Conservation (phyloP, 495 filamentous ascomycete species). For the Penicilliopsis zonata region DNA sequence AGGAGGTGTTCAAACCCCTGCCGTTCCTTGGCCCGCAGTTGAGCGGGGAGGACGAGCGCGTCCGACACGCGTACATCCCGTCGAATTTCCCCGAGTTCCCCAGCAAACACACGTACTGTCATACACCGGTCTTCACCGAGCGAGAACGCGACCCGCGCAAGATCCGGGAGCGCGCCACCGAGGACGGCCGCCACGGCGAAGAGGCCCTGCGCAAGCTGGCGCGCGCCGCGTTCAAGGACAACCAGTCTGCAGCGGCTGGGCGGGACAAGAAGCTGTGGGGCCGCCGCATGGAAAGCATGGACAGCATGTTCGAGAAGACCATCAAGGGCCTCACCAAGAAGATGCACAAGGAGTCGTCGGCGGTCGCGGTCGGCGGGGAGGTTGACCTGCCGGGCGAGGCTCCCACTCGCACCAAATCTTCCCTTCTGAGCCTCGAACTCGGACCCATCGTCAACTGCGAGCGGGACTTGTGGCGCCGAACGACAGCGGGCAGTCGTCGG, state of each 20-base stretch:
- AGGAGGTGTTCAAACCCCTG: constrained; percentile 18
- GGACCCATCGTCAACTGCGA: constrained; percentile 38
- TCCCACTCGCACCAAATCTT: constrained; percentile 11
- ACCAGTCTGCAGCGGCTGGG: constrained; percentile 20
- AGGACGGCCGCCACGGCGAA: constrained; percentile 63
- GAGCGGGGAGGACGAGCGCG: constrained; percentile 37
- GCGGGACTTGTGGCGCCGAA: constrained; percentile 28
- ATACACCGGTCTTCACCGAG: constrained; percentile 51
- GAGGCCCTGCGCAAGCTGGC: constrained; percentile 60
- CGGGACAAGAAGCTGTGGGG: constrained; percentile 35
- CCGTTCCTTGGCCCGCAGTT: constrained; percentile 43
- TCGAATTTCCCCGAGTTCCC: constrained; percentile 59
- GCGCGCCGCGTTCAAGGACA: constrained; percentile 34
- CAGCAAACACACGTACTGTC: constrained; percentile 60
- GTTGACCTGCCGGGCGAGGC: constrained; percentile 22
- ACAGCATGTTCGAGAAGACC: constrained; percentile 39
- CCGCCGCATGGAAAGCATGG: constrained; percentile 28
- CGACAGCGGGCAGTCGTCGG: constrained; percentile 12
- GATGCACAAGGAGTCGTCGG: constrained; percentile 10
- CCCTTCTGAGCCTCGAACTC: constrained; percentile 26
- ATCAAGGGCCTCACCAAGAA: constrained; percentile 26
- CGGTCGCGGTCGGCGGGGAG: constrained; percentile 19
- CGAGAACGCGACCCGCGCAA: constrained; percentile 57
- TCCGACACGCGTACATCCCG: constrained; percentile 44
- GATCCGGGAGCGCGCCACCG: constrained; percentile 60